These are phyloP conservation scores for Fraxinus paxiana DNA, from an alignment of 305 asterid species.

Conservation along the genomic window DNA sequence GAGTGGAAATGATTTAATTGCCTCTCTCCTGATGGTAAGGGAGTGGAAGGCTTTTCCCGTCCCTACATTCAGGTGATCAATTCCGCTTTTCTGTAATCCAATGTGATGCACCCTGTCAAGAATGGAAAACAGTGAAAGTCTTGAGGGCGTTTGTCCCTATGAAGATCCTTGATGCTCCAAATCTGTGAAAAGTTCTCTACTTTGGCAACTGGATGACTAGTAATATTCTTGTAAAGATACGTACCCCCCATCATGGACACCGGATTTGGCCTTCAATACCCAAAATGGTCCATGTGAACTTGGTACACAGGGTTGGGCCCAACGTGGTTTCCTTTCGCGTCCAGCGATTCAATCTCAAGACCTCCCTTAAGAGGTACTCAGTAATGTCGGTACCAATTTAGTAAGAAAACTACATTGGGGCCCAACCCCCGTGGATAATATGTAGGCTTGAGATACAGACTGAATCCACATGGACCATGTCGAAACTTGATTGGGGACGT, in stretches of 20 bases:
- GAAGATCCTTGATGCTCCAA: not conserved
- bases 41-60: not conserved
- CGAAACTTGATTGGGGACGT: not conserved
- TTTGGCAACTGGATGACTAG: not conserved
- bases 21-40: not conserved
- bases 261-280: not conserved
- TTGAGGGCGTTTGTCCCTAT: not conserved
- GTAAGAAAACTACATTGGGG: not conserved
- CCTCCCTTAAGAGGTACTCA: not conserved
- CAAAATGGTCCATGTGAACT: not conserved
- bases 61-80: not conserved
- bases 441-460: not conserved
- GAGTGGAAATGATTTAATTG: not conserved
- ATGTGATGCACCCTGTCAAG: not conserved
- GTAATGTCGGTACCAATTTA: not conserved
- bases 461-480: not conserved
- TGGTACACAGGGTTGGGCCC: not conserved
- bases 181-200: not conserved
- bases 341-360: not conserved
- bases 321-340: not conserved
- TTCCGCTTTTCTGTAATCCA: not conserved
- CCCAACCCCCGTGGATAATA: not conserved
- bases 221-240: not conserved
- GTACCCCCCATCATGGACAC: not conserved
- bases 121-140: not conserved